Conservation (phyloP, 352 stramenopile species). For the Peronospora tabacina region DNA sequence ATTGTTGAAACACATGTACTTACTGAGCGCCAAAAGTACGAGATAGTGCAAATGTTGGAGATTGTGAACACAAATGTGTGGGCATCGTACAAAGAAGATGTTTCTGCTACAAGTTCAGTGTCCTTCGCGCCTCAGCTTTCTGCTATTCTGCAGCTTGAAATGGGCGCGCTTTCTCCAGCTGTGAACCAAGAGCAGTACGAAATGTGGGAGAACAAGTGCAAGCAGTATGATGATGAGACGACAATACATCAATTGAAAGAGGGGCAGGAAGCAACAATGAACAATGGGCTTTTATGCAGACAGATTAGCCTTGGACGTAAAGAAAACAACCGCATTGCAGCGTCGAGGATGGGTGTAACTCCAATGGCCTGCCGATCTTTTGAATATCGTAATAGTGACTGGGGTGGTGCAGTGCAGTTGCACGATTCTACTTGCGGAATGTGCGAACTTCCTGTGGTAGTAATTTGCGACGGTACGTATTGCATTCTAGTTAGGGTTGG, state of each 20-base stretch:
- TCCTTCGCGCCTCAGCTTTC: constrained; percentile 64
- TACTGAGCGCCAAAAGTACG: constrained; percentile 50
- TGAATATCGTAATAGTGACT: constrained; percentile 81
- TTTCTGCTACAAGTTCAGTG: constrained; percentile 34
- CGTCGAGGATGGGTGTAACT: constrained; percentile 7
- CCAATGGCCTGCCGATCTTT: constrained; percentile 43
- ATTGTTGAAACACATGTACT: constrained; percentile 70
- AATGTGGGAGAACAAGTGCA: constrained; percentile 46
- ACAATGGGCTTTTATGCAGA: constrained; percentile 6
- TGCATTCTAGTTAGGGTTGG: background rate
- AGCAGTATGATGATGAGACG: constrained; percentile 40
- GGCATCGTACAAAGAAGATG: constrained; percentile 66
- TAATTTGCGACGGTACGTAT: constrained; percentile 63
- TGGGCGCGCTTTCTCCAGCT: constrained; percentile 29
- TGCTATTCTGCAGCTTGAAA: constrained; percentile 62
- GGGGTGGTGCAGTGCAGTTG: constrained; percentile 79
- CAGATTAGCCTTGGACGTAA: constrained; percentile 7
- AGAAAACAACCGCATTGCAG: constrained; percentile 6
- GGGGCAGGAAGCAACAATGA: constrained; percentile 4
- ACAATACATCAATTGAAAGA: constrained; percentile 12
- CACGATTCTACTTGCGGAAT: constrained; percentile 66
- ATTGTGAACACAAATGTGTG: constrained; percentile 77
- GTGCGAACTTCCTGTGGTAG: constrained; percentile 76
- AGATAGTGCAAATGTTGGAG: constrained; percentile 68
- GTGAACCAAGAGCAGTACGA: constrained; percentile 45